Conservation (phyloP, 805 yeast species). For the Pichia ethanolica region DNA sequence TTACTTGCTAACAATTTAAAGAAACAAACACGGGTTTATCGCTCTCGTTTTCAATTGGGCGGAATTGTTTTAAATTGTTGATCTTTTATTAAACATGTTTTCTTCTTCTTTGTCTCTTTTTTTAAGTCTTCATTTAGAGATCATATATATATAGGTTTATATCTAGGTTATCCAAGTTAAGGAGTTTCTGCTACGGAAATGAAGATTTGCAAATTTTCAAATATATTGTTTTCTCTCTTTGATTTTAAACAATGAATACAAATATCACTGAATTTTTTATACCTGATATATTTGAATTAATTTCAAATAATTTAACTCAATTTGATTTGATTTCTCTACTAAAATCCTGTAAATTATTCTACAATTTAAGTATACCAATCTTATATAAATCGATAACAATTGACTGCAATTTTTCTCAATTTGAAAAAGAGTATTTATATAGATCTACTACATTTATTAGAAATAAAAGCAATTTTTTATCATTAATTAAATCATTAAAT, state of each 20-base stretch:
- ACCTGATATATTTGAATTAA: slow-evolving; percentile 17
- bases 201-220: too few species aligned
- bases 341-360: slow-evolving; percentile 7
- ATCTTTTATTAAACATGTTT: not conserved
- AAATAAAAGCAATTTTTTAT: slow-evolving; percentile 7
- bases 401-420: slow-evolving; percentile 19
- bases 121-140: too few species aligned
- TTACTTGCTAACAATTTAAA: too few species aligned
- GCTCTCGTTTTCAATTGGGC: not conserved
- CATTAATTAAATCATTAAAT: slow-evolving; percentile 2
- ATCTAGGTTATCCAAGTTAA: too few species aligned
- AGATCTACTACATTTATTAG: slow-evolving; percentile 6
- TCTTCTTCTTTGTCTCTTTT: not conserved
- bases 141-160: too few species aligned
- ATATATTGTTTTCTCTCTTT: too few species aligned
- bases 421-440: slow-evolving; percentile 19
- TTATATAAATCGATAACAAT: slow-evolving; percentile 19
- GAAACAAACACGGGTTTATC: not conserved
- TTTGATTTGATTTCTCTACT: slow-evolving; percentile 19
- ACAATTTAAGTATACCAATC: slow-evolving; percentile 5
- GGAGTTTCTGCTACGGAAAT: too few species aligned
- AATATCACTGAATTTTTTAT: slow-evolving; percentile 4
- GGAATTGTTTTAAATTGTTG: too few species aligned
- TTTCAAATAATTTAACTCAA: slow-evolving; percentile 17
- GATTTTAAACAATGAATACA: not conserved